Conservation (phyloP, 179 eudicot species). For the Drosera spatulata region DNA sequence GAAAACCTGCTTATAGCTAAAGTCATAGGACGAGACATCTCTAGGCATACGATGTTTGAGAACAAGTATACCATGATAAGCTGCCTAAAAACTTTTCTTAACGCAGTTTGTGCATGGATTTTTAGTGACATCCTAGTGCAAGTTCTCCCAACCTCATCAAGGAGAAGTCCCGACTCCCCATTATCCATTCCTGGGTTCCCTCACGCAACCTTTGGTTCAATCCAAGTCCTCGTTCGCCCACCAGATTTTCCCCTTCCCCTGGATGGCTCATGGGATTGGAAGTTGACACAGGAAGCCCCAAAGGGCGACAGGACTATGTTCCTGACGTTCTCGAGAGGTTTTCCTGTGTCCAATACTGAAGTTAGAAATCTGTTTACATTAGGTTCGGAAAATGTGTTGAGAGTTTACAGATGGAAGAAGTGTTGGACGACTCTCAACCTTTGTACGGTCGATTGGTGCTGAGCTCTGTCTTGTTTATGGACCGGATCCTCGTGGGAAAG, state of each 20-base stretch:
- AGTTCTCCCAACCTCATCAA: slow-evolving; percentile 9
- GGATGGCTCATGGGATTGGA: slow-evolving; percentile 22
- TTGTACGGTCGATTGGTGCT: slow-evolving; percentile 31
- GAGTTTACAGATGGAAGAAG: slow-evolving; percentile 17
- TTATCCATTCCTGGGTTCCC: slow-evolving; percentile 23
- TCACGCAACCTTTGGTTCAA: slow-evolving; percentile 17
- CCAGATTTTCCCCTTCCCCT: slow-evolving; percentile 1
- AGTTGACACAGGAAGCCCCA: slow-evolving; percentile 14
- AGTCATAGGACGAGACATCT: slow-evolving; percentile 15
- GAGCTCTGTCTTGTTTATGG: slow-evolving; percentile 17
- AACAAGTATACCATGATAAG: slow-evolving; percentile 25
- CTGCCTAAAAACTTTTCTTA: slow-evolving; percentile 26
- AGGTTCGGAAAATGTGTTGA: slow-evolving; percentile 39
- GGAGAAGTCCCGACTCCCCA: not conserved
- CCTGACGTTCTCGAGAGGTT: slow-evolving; percentile 38
- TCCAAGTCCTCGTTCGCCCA: slow-evolving; percentile 9
- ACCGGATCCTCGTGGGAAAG: slow-evolving; percentile 22
- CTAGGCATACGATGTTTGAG: slow-evolving; percentile 11
- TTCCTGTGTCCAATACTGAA: slow-evolving; percentile 22
- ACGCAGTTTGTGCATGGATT: slow-evolving; percentile 26
- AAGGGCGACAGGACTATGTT: slow-evolving; percentile 31
- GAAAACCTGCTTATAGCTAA: slow-evolving; percentile 18
- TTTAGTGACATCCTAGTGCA: slow-evolving; percentile 37
- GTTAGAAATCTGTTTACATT: slow-evolving; percentile 13
- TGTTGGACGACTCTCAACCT: slow-evolving; percentile 7